Evolutionary conservation across 1,284 basidiomycete genomes (phyloP), one percentile per base, ranked within the genome.

Genomic region (Gymnopus androsaceus): DNA sequence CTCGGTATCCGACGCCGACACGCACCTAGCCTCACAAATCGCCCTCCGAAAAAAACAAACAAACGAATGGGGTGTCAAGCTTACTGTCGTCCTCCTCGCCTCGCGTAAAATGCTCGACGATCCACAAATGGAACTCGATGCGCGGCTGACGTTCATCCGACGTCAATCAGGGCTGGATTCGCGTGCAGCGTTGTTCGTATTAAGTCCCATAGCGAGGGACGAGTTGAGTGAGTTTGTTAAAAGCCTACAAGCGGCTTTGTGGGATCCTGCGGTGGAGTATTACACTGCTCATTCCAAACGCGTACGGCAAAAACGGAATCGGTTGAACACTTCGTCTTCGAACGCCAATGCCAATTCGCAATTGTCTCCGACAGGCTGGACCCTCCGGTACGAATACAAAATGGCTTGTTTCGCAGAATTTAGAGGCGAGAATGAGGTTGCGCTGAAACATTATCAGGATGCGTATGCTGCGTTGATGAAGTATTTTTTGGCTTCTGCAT

Each of bases 391-490:
- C 66, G 94, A 97, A 69, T 98, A 94, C 77, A 99, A 98, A 74
- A 90, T 96, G 77, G 96, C 90, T 0, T 91, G 92, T 61, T 98
- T 98, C 70, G 94, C 95, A 0, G 96, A 99, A 72, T 90, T 98
- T 64, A 76, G 94, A 53, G 87, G 92, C 17, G 95, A 98, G 68
- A 83, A 91, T 59, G 93, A 96, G 64, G 87, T 93, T 4, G 92
- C 94, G 1, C 76, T 94, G 59, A 93, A 92, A 87, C 92, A 96
- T 67, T 95, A 94, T 66, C 93, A 95, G 70, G 93, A 95, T 64
- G 91, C 92, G 21, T 95, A 95, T 75, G 82, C 82, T 41, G 87
- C 83, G 51, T 75, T 97, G 12, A 76, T 87, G 31, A 84, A 87
- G 45, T 94, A 96, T 88, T 95, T 97, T 66, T 19, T 47, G 45